Percentiles rank a stretch among this genome's conserved stretches.
Evolutionary conservation across 768 basidiomycete genomes (phyloP).

Genomic region (Leccinum arenicola): DNA sequence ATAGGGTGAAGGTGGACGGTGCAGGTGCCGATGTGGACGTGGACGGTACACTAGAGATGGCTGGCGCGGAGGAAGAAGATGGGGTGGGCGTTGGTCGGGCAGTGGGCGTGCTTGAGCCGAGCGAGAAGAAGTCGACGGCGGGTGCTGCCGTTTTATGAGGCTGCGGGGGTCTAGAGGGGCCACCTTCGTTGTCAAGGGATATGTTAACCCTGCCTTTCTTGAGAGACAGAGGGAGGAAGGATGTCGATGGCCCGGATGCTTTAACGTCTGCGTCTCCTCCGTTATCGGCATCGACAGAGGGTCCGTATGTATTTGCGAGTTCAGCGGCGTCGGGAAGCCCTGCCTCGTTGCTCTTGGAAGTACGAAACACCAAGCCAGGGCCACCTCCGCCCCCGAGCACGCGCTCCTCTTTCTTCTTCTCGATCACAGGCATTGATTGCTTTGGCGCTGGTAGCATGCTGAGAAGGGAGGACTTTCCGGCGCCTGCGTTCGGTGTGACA

Average conservation of each 20-base stretch:
- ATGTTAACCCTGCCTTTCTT: constrained; percentile 58
- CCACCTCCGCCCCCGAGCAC: constrained; percentile 65
- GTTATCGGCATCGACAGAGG: constrained; percentile 13
- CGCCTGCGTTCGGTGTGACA: constrained; percentile 41
- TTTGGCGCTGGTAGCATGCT: constrained; percentile 78
- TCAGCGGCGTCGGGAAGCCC: constrained; percentile 11
- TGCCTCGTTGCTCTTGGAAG: constrained; percentile 21
- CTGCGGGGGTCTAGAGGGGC: constrained; percentile 8
- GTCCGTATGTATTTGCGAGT: constrained; percentile 24
- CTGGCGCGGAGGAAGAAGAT: constrained; percentile 1
- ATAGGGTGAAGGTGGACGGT: constrained; percentile 55
- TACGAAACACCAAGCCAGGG: constrained; percentile 59
- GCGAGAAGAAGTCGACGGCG: constrained; percentile 64
- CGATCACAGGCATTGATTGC: constrained; percentile 40
- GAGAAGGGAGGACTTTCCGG: constrained; percentile 62
- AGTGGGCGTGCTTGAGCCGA: constrained; percentile 37
- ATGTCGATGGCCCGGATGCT: constrained; percentile 31
- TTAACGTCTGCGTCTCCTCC: not conserved
- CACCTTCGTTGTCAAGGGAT: constrained; percentile 43
- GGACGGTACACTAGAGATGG: constrained; percentile 44
- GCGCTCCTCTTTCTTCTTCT: constrained; percentile 41
- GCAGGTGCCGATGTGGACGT: constrained; percentile 77
- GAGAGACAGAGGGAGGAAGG: constrained; percentile 60
- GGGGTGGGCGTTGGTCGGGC: constrained; percentile 5
- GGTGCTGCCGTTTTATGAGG: constrained; percentile 29